Conservation (phyloP, 176 grass and related monocot species). For the Bonia amplexicaulis region DNA sequence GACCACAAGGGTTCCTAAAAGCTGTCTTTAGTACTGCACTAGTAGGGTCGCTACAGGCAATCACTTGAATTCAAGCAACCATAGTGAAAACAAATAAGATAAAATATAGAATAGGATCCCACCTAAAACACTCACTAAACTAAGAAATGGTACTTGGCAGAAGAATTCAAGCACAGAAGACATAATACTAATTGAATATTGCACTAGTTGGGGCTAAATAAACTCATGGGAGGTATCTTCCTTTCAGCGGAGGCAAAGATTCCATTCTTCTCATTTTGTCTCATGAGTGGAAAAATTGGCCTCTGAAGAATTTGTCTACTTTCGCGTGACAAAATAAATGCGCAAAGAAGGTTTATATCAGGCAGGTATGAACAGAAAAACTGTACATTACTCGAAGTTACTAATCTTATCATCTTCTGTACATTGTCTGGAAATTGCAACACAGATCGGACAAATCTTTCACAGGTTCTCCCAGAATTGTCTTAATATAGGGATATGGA, state of each 20-base stretch:
- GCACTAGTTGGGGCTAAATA: constrained; percentile 25
- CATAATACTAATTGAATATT: constrained; percentile 22
- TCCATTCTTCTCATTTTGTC: constrained; percentile 46
- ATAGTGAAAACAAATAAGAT: constrained; percentile 19
- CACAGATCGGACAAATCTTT: background rate
- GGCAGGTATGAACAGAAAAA: constrained; percentile 4
- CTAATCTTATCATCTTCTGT: background rate
- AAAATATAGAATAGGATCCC: constrained; percentile 31
- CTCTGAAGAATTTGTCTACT: constrained; percentile 10
- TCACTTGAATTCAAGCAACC: constrained; percentile 17
- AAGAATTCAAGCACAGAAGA: constrained; percentile 46
- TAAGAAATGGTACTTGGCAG: constrained; percentile 28
- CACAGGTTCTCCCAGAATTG: background rate
- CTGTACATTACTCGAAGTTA: background rate
- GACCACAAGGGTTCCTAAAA: constrained; percentile 17
- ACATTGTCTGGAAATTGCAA: background rate
- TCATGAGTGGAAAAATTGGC: constrained; percentile 27
- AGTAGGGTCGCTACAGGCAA: background rate
- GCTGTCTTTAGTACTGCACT: constrained; percentile 36
- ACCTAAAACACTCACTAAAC: constrained; percentile 30
- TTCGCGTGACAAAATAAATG: background rate
- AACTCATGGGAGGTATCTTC: constrained; percentile 39
- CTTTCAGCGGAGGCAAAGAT: constrained; percentile 36
- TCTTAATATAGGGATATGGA: background rate
- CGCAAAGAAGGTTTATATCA: background rate